These are phyloP conservation scores for Gentiana straminea DNA, from an alignment of 257 asterid genomes.

Conservation along the genomic window DNA sequence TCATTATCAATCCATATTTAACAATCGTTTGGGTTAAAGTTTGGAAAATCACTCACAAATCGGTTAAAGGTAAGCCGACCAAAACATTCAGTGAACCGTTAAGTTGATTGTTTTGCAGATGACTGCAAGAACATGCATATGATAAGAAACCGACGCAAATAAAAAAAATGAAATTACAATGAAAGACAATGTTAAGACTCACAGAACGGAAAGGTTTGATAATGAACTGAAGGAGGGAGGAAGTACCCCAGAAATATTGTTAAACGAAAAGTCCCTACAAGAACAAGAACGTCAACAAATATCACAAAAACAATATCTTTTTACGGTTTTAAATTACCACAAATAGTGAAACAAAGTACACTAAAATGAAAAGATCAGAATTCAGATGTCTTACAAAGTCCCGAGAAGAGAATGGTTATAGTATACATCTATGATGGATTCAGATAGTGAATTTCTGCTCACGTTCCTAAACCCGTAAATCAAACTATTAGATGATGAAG, in stretches of 20 bases:
- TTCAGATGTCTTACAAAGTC: slow-evolving; percentile 47
- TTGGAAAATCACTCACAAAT: slow-evolving; percentile 46
- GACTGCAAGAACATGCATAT: slow-evolving; percentile 37
- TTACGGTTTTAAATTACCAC: too few species aligned
- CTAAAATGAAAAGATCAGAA: neutral
- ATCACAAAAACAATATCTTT: too few species aligned
- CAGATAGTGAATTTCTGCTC: slow-evolving; percentile 60
- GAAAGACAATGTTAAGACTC: slow-evolving; percentile 25
- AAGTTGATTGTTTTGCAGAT: slow-evolving; percentile 63
- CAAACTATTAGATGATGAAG: slow-evolving; percentile 15
- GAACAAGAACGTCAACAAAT: slow-evolving; percentile 19
- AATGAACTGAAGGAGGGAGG: slow-evolving; percentile 62
- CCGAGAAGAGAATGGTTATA: slow-evolving; percentile 52
- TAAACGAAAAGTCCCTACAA: slow-evolving; percentile 77
- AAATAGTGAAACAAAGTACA: neutral
- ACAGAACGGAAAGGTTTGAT: slow-evolving; percentile 85
- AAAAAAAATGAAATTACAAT: slow-evolving; percentile 10
- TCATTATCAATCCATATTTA: neutral
- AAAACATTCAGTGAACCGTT: slow-evolving; percentile 70
- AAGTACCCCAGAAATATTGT: slow-evolving; percentile 82
- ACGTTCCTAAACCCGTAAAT: slow-evolving; percentile 50
- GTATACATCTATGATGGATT: slow-evolving; percentile 76
- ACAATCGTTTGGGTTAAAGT: neutral
- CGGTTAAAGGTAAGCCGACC: slow-evolving; percentile 61
- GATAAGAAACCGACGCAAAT: slow-evolving; percentile 14